Base-by-base conservation (phyloP, 2,329 filamentous ascomycete genomes). In the Colletotrichum melonis region DNA sequence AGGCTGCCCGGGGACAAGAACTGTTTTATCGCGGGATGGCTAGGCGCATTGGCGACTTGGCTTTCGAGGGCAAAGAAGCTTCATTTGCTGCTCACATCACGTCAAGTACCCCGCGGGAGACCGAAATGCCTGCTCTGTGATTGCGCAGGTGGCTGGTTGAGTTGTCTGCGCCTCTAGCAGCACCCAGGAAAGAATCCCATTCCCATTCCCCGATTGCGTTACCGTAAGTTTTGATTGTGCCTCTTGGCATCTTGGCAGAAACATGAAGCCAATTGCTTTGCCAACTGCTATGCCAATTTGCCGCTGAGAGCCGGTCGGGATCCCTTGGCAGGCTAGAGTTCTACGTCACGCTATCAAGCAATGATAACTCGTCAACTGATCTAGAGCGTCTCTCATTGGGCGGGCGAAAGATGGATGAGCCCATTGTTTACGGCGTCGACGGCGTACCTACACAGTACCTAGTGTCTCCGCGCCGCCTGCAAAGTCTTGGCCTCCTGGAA, bases 211-310 rank as follows among this genome's bases (percentile, higher is more conserved):
- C 49, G 24, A 73, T 73, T 58, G 71, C 71, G 71, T 71, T 71
- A 73, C 60, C 49, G 67, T n/a, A 16, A 56, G 71, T 4, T 22
- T 57, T 66, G 56, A 66, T 62, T 38, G 14, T 28, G 49, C 26
- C 8, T 22, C 71, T 71, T 73, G 67, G 67, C 67, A 71, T 38
- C 71, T 73, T 71, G 67, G 71, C 67, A 58, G 28, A 49, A 28
- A 26, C 26, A 57, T 46, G 60, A 58, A 32, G 67, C 71, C 71
- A 71, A 71, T 71, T 42, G 38, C 14, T 42, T 19, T 19, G 67
- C 71, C 71, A 73, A 71, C 66, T 42, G 38, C 5, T 19, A 19
- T 42, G 38, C 38, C 38, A 55, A 62, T 26, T 66, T 42, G 52
- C 52, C 52, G 58, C 26, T 14, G 14, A 26, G 46, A 28, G 42